Percentiles rank a stretch among this genome's conserved stretches.
Evolutionary conservation across 495 filamentous ascomycete genomes (phyloP).

Genomic region (Tetracladium marchalianum): DNA sequence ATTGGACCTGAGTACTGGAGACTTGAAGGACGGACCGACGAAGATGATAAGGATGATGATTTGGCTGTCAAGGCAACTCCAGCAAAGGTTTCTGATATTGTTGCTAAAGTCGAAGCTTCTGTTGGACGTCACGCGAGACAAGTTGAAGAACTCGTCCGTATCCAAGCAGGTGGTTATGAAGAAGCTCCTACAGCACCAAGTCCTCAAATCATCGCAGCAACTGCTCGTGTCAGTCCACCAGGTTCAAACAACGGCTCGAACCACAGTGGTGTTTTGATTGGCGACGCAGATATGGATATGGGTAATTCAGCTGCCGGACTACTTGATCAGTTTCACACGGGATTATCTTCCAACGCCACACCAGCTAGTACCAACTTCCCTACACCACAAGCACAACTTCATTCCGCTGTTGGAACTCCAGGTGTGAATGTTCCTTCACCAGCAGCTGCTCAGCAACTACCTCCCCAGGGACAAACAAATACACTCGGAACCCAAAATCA

Average conservation of each 20-base stretch:
- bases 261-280: constrained; percentile 39
- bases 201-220: constrained; percentile 15
- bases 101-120: constrained; percentile 51
- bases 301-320: constrained; percentile 50
- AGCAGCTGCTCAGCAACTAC: constrained; percentile 14
- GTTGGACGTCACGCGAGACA: constrained; percentile 26
- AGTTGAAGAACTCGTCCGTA: constrained; percentile 52
- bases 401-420: constrained; percentile 39
- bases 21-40: constrained; percentile 51
- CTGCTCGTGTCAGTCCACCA: constrained; percentile 7
- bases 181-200: constrained; percentile 40
- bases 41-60: constrained; percentile 45
- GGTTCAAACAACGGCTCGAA: constrained; percentile 34
- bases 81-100: constrained; percentile 55
- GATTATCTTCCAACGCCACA: constrained; percentile 41
- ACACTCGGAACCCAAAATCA: constrained; percentile 33
- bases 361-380: constrained; percentile 25
- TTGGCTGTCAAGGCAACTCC: constrained; percentile 46
- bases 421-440: constrained; percentile 1
- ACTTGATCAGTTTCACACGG: constrained; percentile 53
- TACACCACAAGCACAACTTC: constrained; percentile 25
- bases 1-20: constrained; percentile 51
- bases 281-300: constrained; percentile 56
- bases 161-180: constrained; percentile 61
- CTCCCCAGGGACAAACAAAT: constrained; percentile 1